These are phyloP conservation scores for Pseudonitzschia multistriata DNA, from an alignment of 108 stramenopile species.

Conservation along the genomic window DNA sequence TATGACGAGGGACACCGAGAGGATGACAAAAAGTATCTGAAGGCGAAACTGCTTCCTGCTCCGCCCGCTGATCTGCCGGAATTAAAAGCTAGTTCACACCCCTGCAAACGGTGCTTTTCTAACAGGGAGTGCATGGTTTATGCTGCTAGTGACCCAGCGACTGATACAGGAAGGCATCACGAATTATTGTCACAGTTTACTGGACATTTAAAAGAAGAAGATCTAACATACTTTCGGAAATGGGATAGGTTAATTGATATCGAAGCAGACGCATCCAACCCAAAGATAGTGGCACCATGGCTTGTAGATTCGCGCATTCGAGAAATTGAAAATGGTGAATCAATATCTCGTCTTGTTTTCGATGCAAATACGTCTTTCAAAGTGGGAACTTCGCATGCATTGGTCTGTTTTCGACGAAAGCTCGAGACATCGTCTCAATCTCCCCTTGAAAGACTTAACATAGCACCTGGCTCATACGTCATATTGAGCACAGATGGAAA, in stretches of 20 bases:
- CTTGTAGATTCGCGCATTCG: conserved; percentile 47
- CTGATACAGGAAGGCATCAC: conserved; percentile 37
- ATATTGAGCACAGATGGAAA: conserved; percentile 72
- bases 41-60: conserved; percentile 15
- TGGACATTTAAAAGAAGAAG: conserved; percentile 57
- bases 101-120: conserved; percentile 74
- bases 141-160: conserved; percentile 43
- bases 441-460: conserved; percentile 31
- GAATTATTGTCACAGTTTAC: conserved; percentile 61
- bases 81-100: conserved; percentile 38
- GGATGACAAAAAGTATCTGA: conserved; percentile 12
- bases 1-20: conserved; percentile 43
- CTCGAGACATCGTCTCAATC: conserved; percentile 11
- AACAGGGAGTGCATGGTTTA: conserved; percentile 88
- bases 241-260: conserved; percentile 89
- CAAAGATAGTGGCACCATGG: conserved; percentile 57
- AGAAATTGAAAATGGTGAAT: conserved; percentile 63
- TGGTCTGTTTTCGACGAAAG: conserved; percentile 40
- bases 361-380: conserved; percentile 28
- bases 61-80: conserved; percentile 53
- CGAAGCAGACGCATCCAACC: conserved; percentile 54
- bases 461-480: conserved; percentile 43
- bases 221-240: conserved; percentile 75
- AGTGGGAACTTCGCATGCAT: conserved; percentile 21
- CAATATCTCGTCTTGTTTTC: conserved; percentile 59